A percentile compares a stretch with the other conserved stretches of the same genome.
phyloP scores from a whole-genome alignment of 2,329 filamentous ascomycete species.

The Trichoderma hamatum region DNA sequence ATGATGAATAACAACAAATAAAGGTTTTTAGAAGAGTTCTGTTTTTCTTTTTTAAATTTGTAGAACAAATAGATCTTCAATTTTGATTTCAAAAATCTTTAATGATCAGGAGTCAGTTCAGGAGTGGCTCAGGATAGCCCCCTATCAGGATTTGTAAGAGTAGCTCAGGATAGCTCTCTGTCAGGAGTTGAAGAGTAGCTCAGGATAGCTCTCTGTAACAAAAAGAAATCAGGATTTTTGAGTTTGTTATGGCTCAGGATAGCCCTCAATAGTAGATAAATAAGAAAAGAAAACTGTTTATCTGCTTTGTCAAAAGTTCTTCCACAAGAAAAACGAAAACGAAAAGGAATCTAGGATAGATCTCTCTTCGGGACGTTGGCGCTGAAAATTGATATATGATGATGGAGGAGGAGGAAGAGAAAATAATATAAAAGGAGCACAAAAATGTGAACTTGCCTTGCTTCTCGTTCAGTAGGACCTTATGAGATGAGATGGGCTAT shows the following conservation, averaged over 20 bases:
- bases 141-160: constrained; percentile 30
- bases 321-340: background rate
- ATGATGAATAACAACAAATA: background rate
- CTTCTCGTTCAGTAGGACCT: background rate
- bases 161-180: constrained; percentile 33
- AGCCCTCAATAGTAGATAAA: constrained; percentile 27
- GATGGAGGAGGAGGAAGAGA: background rate
- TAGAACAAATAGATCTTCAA: constrained; percentile 22
- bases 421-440: background rate
- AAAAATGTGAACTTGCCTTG: background rate
- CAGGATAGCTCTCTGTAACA: constrained; percentile 29
- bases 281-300: background rate
- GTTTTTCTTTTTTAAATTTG: constrained; percentile 5
- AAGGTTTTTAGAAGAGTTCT: constrained; percentile 17
- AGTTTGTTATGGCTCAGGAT: constrained; percentile 30
- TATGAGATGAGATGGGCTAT: background rate
- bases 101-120: constrained; percentile 29
- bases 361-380: background rate
- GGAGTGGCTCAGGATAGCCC: constrained; percentile 32
- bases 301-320: background rate
- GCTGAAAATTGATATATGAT: no score
- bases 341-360: background rate
- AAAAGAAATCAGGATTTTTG: constrained; percentile 24
- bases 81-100: constrained; percentile 23
- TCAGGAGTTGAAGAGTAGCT: constrained; percentile 28